These are phyloP conservation scores for Fraxinus excelsior DNA, from an alignment of 257 asterid genomes.

Conservation along the genomic window DNA sequence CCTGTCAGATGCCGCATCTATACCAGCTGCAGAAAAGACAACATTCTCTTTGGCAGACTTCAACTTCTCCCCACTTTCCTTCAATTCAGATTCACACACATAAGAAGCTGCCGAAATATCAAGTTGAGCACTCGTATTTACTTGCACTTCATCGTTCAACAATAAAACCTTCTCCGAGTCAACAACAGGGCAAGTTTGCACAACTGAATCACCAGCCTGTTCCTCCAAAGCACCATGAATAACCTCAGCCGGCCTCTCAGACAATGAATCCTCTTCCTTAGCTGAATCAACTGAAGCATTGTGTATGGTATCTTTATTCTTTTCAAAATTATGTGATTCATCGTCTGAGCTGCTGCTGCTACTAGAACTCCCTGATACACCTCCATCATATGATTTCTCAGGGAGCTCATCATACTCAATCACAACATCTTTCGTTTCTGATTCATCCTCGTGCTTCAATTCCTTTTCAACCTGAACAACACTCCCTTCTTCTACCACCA, in stretches of 20 bases:
- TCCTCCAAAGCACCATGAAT: slow-evolving; percentile 8
- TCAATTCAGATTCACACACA: slow-evolving; percentile 7
- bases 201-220: slow-evolving; percentile 29
- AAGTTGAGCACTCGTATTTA: slow-evolving; percentile 17
- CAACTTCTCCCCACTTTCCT: slow-evolving; percentile 24
- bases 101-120: slow-evolving; percentile 10
- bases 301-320: slow-evolving; percentile 27
- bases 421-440: slow-evolving; percentile 24
- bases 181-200: slow-evolving; percentile 24
- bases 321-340: slow-evolving; percentile 30
- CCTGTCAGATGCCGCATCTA: slow-evolving; percentile 6
- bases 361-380: slow-evolving; percentile 34
- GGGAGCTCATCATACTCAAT: slow-evolving; percentile 30
- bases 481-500: slow-evolving; percentile 15
- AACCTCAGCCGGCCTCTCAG: slow-evolving; percentile 27
- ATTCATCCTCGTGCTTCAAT: slow-evolving; percentile 31
- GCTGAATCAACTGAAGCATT: slow-evolving; percentile 31
- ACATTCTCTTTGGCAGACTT: slow-evolving; percentile 2
- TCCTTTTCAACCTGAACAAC: slow-evolving; percentile 35
- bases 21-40: background rate
- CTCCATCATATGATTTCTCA: slow-evolving; percentile 37
- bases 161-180: slow-evolving; percentile 29
- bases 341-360: slow-evolving; percentile 44
- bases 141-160: slow-evolving; percentile 25
- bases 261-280: slow-evolving; percentile 27